Evolutionary conservation across 2,329 filamentous ascomycete genomes (phyloP), one percentile per base, ranked within the genome.

Genomic region (Fusarium drepaniforme): DNA sequence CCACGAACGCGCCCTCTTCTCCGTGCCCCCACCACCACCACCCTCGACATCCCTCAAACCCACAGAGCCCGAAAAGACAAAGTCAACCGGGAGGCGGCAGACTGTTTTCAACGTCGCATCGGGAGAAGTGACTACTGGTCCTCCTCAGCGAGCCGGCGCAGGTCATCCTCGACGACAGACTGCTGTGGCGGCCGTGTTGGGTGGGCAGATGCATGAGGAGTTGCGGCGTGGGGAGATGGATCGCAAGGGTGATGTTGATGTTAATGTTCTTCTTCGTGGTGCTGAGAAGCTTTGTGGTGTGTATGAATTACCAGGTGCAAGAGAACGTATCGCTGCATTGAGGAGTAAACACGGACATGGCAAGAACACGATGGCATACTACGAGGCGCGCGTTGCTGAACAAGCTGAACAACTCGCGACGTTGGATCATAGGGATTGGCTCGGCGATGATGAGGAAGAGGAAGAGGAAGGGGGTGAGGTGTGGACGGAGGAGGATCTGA

Each of bases 1-100:
- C 25, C 96, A 98, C 85, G 97, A 99, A 83, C 93, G 96, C 79
- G 96, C 96, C 8, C 91, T 99, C 21, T 99, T 98, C 86, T 97
- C 96, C 42, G 92, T 98, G 0, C 95, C 96, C 1, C 91, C 94
- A 0, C 92, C 93, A 0, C 90, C 93, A 1, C 88, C 80, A 46
- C 85, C 79, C 61, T 83, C 80, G 73, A 86, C 78, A 63, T 73
- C 67, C 44, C 64, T 75, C 13, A 75, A 79, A 12, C 81, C 82
- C 78, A 78, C 85, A 78, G 81, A 87, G 76, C 79, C 82, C 44
- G 76, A 82, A 79, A 73, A 77, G 57, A 68, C 84, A 81, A 81
- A 83, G 37, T 75, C 84, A 28, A 79, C 83, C 5, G 83, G 83
- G 44, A 87, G 91, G 12, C 86, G 91, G 2, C 90, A 91, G 79